These are phyloP conservation scores for Huntiella omanensis DNA, from an alignment of 2,329 filamentous ascomycete genomes.

Conservation along the genomic window DNA sequence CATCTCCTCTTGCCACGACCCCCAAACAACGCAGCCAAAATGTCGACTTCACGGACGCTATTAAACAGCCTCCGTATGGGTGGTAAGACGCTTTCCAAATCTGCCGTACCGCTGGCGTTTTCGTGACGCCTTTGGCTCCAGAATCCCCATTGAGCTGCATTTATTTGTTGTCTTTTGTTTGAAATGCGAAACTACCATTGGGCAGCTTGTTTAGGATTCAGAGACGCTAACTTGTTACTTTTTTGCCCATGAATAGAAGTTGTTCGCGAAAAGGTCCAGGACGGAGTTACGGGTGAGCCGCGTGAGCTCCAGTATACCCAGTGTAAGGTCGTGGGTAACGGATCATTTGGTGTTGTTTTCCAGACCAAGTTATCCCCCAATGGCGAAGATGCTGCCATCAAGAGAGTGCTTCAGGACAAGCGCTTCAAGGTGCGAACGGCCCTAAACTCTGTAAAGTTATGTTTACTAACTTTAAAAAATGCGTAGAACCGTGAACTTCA, in stretches of 20 bases:
- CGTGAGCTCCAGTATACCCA: conserved; percentile 96
- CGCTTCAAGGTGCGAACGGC: conserved; percentile 66
- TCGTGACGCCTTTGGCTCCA: not conserved
- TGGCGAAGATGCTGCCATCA: conserved; percentile 96
- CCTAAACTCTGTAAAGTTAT: no score
- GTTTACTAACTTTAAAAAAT: conserved; percentile 1
- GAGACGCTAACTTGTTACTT: conserved; percentile 1
- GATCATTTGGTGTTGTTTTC: conserved; percentile 96
- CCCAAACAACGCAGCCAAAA: conserved; percentile 1
- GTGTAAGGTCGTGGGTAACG: conserved; percentile 98
- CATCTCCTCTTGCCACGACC: not conserved
- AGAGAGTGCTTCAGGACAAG: conserved; percentile 96
- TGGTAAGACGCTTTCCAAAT: conserved; percentile 43
- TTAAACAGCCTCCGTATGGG: conserved; percentile 86
- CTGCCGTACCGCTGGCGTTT: not conserved
- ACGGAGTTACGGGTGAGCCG: conserved; percentile 91
- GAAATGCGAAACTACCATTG: no score
- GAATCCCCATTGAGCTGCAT: not conserved
- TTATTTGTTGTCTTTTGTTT: no score
- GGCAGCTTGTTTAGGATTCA: not conserved
- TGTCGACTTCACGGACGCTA: conserved; percentile 42
- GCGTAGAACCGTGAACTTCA: conserved; percentile 88
- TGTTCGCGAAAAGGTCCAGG: conserved; percentile 95
- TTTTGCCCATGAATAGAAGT: conserved; percentile 45
- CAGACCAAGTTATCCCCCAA: conserved; percentile 97